Evolutionary conservation across 1,284 basidiomycete species (phyloP).

Genomic region (Boletus sp.): DNA sequence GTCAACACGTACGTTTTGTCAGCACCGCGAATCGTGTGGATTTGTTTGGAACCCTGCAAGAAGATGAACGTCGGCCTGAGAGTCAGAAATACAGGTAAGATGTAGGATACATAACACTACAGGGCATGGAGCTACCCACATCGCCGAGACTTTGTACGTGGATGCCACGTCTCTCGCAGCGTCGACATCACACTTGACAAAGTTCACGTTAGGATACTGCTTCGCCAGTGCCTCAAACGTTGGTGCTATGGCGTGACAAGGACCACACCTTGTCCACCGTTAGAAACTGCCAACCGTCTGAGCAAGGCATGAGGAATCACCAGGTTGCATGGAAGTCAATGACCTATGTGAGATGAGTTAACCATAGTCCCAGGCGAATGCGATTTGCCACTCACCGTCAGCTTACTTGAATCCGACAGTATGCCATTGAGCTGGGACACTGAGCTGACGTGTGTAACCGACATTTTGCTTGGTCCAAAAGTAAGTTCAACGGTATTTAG

Average conservation of each 20-base stretch:
- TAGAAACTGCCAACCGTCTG: conserved; percentile 7
- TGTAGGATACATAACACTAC: neutral
- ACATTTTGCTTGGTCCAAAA: conserved; percentile 37
- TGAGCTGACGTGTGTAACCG: conserved; percentile 59
- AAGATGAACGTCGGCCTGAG: conserved; percentile 77
- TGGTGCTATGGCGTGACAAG: conserved; percentile 76
- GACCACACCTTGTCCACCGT: conserved; percentile 61
- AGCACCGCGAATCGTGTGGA: conserved; percentile 68
- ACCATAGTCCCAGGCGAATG: neutral
- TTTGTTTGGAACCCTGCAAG: conserved; percentile 59
- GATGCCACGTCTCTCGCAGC: conserved; percentile 60
- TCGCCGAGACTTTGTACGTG: conserved; percentile 58
- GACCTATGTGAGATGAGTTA: conserved; percentile 43
- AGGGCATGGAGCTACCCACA: conserved; percentile 41
- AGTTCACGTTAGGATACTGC: conserved; percentile 64
- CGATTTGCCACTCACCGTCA: conserved; percentile 46
- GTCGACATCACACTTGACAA: conserved; percentile 79
- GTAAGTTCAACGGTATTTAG: too few relatives aligned
- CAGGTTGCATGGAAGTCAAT: conserved; percentile 82
- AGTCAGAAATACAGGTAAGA: conserved; percentile 2
- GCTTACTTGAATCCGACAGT: conserved; percentile 57
- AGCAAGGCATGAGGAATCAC: conserved; percentile 35
- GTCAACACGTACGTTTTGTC: conserved; percentile 49
- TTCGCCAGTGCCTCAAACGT: conserved; percentile 63
- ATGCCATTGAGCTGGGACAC: conserved; percentile 58